Evolutionary conservation across 441 rosid species (phyloP), one percentile per base, ranked within the genome.

Genomic region (Brassica balearica): DNA sequence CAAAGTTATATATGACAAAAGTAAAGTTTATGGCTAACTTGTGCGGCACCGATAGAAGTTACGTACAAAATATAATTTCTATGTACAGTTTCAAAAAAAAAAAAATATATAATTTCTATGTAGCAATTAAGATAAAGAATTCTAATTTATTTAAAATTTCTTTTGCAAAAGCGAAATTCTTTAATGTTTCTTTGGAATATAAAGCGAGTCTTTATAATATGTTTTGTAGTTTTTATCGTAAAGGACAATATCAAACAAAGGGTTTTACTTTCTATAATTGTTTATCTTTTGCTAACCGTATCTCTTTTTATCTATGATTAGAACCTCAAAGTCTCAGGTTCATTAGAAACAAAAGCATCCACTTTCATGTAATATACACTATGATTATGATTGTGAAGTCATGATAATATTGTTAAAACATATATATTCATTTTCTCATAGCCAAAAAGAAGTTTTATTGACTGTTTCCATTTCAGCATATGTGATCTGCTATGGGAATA

Each of bases 41-140:
- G 83, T 88, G 87, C 22, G 75, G 55, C 46, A 53, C 70, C 65
- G 83, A 89, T 36, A 85, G 83, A 46, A 79, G 91, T 79, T 79
- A 25, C 66, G 82, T 53, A 53, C 88, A 88, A 20, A 88, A 76
- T n/a, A 82, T 38, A 15, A 81, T 65, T 27, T 89, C 91, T 22
- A 8, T 48, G 22, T 8, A 41, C 17, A 15, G 17, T 15, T 15
- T 15, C 17, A 15, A 15, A 15, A 15, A 15, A 15, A 15, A 15
- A 15, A 15, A 15, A 88, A 20, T 86, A 76, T n/a, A 82, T 38
- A 15, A 81, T 65, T 27, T 89, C 91, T 22, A 8, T 48, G 22
- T 8, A 41, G 77, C 11, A 62, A 66, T 17, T 51, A 56, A 77
- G 27, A 34, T 27, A 32, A 41, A 29, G 38, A 17, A 19, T 2